phyloP scores from a whole-genome alignment of 768 basidiomycete genomes.

The Gymnopilus junonius region DNA sequence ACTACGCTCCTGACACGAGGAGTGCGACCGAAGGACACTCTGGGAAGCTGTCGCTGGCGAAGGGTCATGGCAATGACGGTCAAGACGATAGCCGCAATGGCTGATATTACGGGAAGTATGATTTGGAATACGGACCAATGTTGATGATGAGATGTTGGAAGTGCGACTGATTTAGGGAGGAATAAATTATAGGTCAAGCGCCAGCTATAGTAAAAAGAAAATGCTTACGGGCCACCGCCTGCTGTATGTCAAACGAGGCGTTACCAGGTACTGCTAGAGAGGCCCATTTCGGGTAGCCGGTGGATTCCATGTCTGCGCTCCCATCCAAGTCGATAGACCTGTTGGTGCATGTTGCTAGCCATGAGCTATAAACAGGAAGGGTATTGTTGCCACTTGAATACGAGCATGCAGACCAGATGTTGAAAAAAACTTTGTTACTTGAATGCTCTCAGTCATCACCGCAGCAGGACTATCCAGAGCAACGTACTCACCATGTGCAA shows the following conservation, averaged over 20 bases:
- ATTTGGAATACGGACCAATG: constrained; percentile 28
- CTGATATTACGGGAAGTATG: constrained; percentile 21
- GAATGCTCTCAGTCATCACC: neutral
- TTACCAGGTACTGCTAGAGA: constrained; percentile 23
- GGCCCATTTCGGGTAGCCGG: constrained; percentile 23
- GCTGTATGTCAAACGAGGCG: constrained; percentile 24
- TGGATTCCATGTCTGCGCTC: constrained; percentile 5
- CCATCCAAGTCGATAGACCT: constrained; percentile 13
- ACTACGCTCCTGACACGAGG: constrained; percentile 7
- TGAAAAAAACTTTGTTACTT: constrained; percentile 37
- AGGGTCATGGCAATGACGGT: constrained; percentile 13
- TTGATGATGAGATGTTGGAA: neutral
- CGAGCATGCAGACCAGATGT: constrained; percentile 32
- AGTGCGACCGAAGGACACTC: neutral
- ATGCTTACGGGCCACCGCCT: constrained; percentile 22
- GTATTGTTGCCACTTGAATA: constrained; percentile 27
- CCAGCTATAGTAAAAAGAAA: neutral
- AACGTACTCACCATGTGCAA: constrained; percentile 27
- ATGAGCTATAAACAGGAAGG: constrained; percentile 24
- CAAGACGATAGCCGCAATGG: constrained; percentile 13
- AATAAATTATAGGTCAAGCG: neutral
- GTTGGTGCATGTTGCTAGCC: constrained; percentile 21
- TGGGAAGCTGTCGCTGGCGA: constrained; percentile 8
- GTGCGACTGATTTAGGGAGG: neutral
- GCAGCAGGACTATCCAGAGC: neutral